Base-by-base conservation (phyloP, 805 yeast genomes). In the Candida koratica region DNA sequence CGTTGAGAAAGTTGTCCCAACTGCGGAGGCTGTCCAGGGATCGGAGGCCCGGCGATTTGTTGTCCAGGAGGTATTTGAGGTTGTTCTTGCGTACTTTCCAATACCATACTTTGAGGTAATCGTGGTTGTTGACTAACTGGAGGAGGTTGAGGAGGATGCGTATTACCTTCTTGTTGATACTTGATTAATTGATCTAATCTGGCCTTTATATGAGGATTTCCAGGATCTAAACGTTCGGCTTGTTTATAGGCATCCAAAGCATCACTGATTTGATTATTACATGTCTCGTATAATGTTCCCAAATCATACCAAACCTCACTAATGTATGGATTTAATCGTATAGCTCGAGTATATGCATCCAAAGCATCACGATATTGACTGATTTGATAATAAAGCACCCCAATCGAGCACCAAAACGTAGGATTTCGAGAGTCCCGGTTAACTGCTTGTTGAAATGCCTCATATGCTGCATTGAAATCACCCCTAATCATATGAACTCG, bases 251-350 rank as follows among this genome's bases (percentile, higher is more conserved):
- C 98, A 61, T 93, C 97, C 45, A 93, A 67, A 1, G 98, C 98
- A 58, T 93, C 98, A 42, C 81, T 75, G 41, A 88, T 75, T 64
- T 93, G 98, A 64, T 90, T 89, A 63, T 89, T 93, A 66, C 98
- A 93, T 23, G 97, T 87, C 63, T 93, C 98, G 60, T 93, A 93
- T 27, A 93, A 67, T 5, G 97, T 93, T 41, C 98, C 98, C 55
- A 93, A 73, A 62, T 93, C 98, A 62, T 93, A 93, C 98, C 98
- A 93, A 17, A 93, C 98, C 61, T 93, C 98, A 42, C 93, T 79
- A 47, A 93, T 84, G 67, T 89, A 89, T 11, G 98, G 98, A 51
- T 93, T 93, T 52, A 93, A 75, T 49, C 97, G 74, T 42, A 93
- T 93, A 8, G 98, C 98, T 38, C 97, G 72, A 6, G 97, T 89